Conservation (phyloP, 768 basidiomycete species). For the Suillus clintonianus region DNA sequence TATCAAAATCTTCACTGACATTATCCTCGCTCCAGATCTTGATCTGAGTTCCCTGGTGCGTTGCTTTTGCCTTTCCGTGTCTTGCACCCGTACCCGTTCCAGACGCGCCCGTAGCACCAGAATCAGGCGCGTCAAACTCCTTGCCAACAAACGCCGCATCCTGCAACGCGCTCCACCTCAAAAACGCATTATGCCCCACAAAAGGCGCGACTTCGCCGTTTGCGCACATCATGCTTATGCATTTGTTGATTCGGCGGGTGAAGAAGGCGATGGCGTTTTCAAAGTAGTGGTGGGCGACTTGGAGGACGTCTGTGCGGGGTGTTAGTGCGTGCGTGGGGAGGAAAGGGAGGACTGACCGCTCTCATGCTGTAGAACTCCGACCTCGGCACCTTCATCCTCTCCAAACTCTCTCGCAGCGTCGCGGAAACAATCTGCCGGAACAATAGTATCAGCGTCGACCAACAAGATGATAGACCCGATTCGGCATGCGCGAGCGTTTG, state of each 20-base stretch:
- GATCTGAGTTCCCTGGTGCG: constrained; percentile 54
- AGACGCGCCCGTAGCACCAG: no score
- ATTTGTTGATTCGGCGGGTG: constrained; percentile 83
- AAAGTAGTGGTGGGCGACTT: constrained; percentile 87
- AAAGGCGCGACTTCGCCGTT: constrained; percentile 81
- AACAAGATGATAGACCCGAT: constrained; percentile 80
- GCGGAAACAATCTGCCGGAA: constrained; percentile 88
- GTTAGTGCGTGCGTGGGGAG: no score
- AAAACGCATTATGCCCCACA: constrained; percentile 87
- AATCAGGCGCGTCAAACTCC: constrained; percentile 33
- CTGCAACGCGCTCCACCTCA: constrained; percentile 88
- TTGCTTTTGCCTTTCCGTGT: constrained; percentile 66
- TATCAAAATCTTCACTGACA: constrained; percentile 72
- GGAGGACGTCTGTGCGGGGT: constrained; percentile 67
- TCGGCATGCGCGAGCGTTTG: constrained; percentile 72
- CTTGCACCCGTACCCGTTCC: no score
- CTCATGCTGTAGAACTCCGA: constrained; percentile 90
- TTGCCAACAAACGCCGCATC: constrained; percentile 77
- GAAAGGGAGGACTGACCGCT: constrained; percentile 51
- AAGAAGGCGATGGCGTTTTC: constrained; percentile 91
- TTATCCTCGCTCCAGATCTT: constrained; percentile 70
- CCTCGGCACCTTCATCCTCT: constrained; percentile 60
- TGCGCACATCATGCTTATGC: constrained; percentile 76
- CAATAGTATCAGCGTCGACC: constrained; percentile 87
- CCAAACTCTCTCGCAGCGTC: constrained; percentile 87